Conservation (phyloP, 169 alveolate species). For the Cryptosporidium sp. region DNA sequence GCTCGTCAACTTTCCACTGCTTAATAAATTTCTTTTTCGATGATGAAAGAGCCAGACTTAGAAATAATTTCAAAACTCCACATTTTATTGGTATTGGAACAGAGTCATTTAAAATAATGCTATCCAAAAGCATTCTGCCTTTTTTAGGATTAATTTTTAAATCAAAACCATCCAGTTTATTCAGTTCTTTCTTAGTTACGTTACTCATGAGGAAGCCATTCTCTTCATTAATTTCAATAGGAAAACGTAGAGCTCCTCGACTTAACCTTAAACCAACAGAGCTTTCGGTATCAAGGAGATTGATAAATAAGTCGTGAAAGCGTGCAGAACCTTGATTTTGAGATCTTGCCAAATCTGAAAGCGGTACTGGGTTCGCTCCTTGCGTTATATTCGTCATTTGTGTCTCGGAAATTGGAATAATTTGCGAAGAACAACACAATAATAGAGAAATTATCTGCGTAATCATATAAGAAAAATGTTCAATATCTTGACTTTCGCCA, state of each 20-base stretch:
- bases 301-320: constrained; percentile 55
- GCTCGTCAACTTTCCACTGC: constrained; percentile 35
- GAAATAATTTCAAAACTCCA: constrained; percentile 38
- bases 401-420: constrained; percentile 63
- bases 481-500: constrained; percentile 9
- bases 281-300: constrained; percentile 52
- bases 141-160: background rate
- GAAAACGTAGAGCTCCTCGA: background rate
- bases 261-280: constrained; percentile 39
- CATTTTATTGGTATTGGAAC: constrained; percentile 8
- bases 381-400: constrained; percentile 21
- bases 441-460: constrained; percentile 22
- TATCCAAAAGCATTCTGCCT: constrained; percentile 15
- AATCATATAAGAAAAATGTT: constrained; percentile 27
- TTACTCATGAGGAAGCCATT: constrained; percentile 55
- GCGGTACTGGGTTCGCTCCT: constrained; percentile 36
- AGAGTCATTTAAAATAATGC: constrained; percentile 56
- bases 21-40: constrained; percentile 53
- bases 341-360: constrained; percentile 42
- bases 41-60: constrained; percentile 54
- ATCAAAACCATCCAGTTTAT: constrained; percentile 22
- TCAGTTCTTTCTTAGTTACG: constrained; percentile 35
- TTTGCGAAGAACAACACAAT: constrained; percentile 20
- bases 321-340: constrained; percentile 17
- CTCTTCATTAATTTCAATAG: constrained; percentile 61